phyloP scores from a whole-genome alignment of 2,329 filamentous ascomycete genomes.

The Colletotrichum noveboracense region DNA sequence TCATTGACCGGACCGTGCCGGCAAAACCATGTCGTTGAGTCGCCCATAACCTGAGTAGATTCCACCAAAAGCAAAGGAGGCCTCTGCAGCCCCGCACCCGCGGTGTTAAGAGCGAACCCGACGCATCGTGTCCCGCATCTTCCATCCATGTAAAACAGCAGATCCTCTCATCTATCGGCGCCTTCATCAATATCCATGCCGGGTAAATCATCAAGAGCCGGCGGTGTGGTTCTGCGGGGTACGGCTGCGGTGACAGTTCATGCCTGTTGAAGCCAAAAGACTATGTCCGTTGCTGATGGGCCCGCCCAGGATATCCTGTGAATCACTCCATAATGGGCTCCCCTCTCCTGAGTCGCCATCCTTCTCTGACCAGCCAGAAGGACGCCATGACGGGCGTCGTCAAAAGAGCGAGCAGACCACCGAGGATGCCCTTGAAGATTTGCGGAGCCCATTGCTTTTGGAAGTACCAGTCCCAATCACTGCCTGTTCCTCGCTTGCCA shows the following conservation, averaged over 20 bases:
- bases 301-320: not conserved
- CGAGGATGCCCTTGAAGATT: slow-evolving; percentile 55
- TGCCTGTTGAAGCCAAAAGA: not conserved
- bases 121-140: not conserved
- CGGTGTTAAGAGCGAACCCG: not conserved
- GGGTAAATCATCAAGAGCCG: not conserved
- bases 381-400: slow-evolving; percentile 52
- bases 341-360: slow-evolving; percentile 41
- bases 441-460: slow-evolving; percentile 48
- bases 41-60: not conserved
- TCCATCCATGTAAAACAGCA: not conserved
- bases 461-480: slow-evolving; percentile 46
- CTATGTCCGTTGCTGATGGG: not conserved
- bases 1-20: not conserved
- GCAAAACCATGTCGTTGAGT: not conserved
- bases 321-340: not conserved
- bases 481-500: slow-evolving; percentile 36
- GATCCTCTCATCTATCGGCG: not conserved
- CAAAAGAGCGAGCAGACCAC: slow-evolving; percentile 49
- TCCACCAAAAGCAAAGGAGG: not conserved
- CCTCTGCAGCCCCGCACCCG: not conserved
- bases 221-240: not conserved
- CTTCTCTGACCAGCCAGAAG: slow-evolving; percentile 56
- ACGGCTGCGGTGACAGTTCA: not conserved
- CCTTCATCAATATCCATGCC: not conserved